Evolutionary conservation across 257 asterid species (phyloP).

Genomic region (Cynanchum wilfordii): DNA sequence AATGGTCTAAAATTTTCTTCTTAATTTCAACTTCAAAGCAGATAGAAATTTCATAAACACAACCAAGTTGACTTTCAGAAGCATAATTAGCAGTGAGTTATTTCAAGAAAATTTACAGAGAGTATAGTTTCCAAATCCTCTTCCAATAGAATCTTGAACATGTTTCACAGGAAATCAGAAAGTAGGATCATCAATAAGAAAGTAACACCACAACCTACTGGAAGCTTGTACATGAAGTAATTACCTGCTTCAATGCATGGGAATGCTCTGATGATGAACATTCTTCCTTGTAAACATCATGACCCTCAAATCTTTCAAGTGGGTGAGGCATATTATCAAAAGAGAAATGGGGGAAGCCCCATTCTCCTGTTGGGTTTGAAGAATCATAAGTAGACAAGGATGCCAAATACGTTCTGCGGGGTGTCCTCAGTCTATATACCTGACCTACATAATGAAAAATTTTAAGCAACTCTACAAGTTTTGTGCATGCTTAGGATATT

Average conservation of each 20-base stretch:
- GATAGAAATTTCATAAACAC: not conserved
- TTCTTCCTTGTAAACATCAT: slow-evolving; percentile 26
- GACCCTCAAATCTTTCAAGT: slow-evolving; percentile 28
- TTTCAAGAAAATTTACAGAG: not conserved
- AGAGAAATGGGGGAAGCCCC: slow-evolving; percentile 77
- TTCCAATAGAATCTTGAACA: not conserved
- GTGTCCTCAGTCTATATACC: slow-evolving; percentile 71
- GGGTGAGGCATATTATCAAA: slow-evolving; percentile 25
- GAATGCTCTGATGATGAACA: slow-evolving; percentile 27
- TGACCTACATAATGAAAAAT: slow-evolving; percentile 46
- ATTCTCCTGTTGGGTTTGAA: slow-evolving; percentile 74
- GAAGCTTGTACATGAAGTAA: not conserved
- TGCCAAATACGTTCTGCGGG: slow-evolving; percentile 67
- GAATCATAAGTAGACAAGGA: slow-evolving; percentile 62
- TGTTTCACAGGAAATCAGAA: not conserved
- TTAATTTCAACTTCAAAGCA: not conserved
- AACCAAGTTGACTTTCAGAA: not conserved
- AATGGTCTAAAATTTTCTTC: not conserved
- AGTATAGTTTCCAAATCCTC: not conserved
- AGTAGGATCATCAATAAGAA: not conserved
- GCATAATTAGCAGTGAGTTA: not conserved
- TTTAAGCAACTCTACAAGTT: slow-evolving; percentile 5
- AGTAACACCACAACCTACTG: not conserved
- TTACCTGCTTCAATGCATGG: slow-evolving; percentile 40
- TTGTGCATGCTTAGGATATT: not conserved